Conservation (phyloP, 257 asterid genomes). For the Nicotiana attenuata region DNA sequence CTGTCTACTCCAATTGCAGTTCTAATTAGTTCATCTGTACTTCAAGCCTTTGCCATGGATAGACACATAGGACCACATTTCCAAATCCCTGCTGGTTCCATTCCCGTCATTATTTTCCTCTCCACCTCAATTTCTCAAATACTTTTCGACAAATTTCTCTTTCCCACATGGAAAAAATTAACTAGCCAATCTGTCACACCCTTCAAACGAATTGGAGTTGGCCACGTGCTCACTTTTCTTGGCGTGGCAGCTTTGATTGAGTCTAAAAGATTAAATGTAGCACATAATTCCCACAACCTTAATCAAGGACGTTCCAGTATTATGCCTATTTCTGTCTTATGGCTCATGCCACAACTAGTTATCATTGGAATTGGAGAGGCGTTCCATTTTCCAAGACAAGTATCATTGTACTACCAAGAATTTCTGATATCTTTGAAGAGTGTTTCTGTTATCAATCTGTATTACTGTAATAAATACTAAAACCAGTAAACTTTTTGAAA, state of each 20-base stretch:
- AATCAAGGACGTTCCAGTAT: not conserved
- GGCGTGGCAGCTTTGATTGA: conserved; percentile 55
- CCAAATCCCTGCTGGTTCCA: conserved; percentile 22
- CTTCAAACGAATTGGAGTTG: conserved; percentile 17
- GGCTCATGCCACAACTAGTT: conserved; percentile 43
- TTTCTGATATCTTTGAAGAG: conserved; percentile 48
- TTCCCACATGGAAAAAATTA: conserved; percentile 10
- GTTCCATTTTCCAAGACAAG: conserved; percentile 55
- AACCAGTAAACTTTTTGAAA: no score
- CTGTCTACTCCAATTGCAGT: conserved; percentile 8
- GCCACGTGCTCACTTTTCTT: conserved; percentile 14
- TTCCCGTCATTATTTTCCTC: not conserved
- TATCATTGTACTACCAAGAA: conserved; percentile 54
- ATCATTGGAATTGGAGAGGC: conserved; percentile 55
- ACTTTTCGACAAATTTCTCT: conserved; percentile 7
- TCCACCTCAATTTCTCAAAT: conserved; percentile 10
- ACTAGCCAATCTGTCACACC: conserved; percentile 2
- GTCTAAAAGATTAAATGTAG: conserved; percentile 34
- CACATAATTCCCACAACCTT: not conserved
- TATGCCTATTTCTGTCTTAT: conserved; percentile 39
- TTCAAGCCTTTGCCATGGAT: conserved; percentile 27
- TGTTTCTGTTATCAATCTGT: no score
- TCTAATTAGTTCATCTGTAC: conserved; percentile 1
- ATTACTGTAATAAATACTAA: no score
- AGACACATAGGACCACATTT: conserved; percentile 20